Conservation (phyloP, 129 eudicot genomes). For the Artemisia tridentata region DNA sequence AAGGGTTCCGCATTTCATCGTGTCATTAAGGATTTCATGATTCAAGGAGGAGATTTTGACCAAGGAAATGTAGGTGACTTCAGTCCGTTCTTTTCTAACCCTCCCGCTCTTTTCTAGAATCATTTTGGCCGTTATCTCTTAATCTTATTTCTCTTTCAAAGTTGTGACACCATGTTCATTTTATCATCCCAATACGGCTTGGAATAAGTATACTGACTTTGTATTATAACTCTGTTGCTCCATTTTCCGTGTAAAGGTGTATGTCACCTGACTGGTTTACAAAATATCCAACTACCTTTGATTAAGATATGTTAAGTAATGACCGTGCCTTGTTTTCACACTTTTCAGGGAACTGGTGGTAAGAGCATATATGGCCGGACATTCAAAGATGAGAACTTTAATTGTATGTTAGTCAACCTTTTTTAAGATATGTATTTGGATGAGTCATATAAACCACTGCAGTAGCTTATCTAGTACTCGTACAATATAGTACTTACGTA, state of each 20-base stretch:
- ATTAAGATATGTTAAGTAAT: too few species aligned
- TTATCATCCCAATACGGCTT: background rate
- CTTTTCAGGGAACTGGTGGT: conserved; percentile 92
- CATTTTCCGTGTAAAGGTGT: too few species aligned
- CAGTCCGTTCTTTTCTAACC: background rate
- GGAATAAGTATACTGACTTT: too few species aligned
- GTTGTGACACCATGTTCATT: background rate
- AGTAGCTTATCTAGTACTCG: background rate
- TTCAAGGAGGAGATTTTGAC: conserved; percentile 93
- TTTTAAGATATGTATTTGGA: background rate
- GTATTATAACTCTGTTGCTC: too few species aligned
- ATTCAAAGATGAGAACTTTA: conserved; percentile 88
- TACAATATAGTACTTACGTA: too few species aligned
- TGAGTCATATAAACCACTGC: background rate
- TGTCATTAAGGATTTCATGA: conserved; percentile 94
- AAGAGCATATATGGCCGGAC: conserved; percentile 94
- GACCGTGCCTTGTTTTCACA: too few species aligned
- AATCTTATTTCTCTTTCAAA: conserved; percentile 1
- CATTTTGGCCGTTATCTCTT: background rate
- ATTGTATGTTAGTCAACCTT: conserved; percentile 44
- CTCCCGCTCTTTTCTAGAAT: too few species aligned
- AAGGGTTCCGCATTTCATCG: conserved; percentile 88
- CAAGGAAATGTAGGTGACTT: conserved; percentile 73
- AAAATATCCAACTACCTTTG: too few species aligned
- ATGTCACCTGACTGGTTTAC: too few species aligned